Conservation (phyloP, 2,329 filamentous ascomycete species). For the Pseudophaeomoniella oleicola region DNA sequence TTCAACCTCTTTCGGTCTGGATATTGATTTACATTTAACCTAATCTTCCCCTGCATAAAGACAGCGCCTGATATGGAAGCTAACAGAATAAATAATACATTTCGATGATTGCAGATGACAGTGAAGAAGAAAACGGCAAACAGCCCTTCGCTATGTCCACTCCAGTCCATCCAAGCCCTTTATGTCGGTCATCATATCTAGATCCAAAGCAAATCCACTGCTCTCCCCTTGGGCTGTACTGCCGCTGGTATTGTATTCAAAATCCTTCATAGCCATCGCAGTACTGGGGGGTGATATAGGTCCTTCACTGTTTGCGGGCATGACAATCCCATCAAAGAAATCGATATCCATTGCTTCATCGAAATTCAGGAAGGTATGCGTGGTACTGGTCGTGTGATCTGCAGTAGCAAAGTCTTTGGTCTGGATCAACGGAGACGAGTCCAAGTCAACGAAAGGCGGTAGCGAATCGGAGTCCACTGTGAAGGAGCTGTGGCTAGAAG, state of each 20-base stretch:
- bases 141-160: no score
- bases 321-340: background rate
- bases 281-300: no score
- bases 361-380: background rate
- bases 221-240: background rate
- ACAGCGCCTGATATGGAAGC: no score
- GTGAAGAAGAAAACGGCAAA: no score
- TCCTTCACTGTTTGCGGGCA: background rate
- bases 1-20: no score
- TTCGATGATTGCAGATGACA: no score
- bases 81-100: no score
- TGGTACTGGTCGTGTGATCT: slow-evolving; percentile 20
- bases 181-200: no score
- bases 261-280: no score
- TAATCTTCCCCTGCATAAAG: no score
- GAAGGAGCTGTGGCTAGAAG: background rate
- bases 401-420: slow-evolving; percentile 29
- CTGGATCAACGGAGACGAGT: slow-evolving; percentile 22
- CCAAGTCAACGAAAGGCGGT: slow-evolving; percentile 16
- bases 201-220: slow-evolving; percentile 4
- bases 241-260: no score
- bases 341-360: background rate
- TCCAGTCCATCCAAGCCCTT: slow-evolving; percentile 10
- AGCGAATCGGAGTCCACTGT: slow-evolving; percentile 1
- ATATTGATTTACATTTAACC: no score